Evolutionary conservation across 371 early-diverging fungal species (phyloP).

Genomic region (Zancudomyces culisetae): DNA sequence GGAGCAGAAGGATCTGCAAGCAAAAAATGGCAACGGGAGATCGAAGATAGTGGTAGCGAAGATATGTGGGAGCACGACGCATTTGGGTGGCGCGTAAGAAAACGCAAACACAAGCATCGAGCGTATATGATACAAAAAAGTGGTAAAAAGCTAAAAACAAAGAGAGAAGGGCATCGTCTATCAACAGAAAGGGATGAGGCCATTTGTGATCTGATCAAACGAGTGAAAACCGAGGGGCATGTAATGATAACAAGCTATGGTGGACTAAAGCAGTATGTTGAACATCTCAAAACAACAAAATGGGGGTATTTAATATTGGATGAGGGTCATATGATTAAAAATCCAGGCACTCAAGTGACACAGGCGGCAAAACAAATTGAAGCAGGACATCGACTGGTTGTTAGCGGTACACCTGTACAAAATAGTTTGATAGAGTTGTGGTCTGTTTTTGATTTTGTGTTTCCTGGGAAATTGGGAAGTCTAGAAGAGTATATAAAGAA

Average conservation of each 20-base stretch:
- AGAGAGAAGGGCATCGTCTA: slow-evolving; percentile 7
- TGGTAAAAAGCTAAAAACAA: slow-evolving; percentile 9
- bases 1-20: no score
- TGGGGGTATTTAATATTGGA: slow-evolving; percentile 92
- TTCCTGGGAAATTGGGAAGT: slow-evolving; percentile 87
- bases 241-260: slow-evolving; percentile 76
- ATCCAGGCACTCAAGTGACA: slow-evolving; percentile 82
- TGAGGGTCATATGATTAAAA: slow-evolving; percentile 96
- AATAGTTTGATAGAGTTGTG: slow-evolving; percentile 94
- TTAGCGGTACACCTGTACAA: slow-evolving; percentile 97
- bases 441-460: slow-evolving; percentile 91
- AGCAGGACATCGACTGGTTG: slow-evolving; percentile 71
- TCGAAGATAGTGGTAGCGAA: slow-evolving; percentile 1
- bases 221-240: slow-evolving; percentile 36
- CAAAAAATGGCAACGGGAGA: no score
- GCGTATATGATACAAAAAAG: slow-evolving; percentile 6
- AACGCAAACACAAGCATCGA: slow-evolving; percentile 12
- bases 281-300: slow-evolving; percentile 35
- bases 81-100: slow-evolving; percentile 14
- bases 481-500: slow-evolving; percentile 81
- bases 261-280: slow-evolving; percentile 50
- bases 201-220: slow-evolving; percentile 25
- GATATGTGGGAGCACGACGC: slow-evolving; percentile 27
- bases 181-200: background rate
- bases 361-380: slow-evolving; percentile 65